Percentiles rank a stretch among this genome's conserved stretches.
Conservation (phyloP, 345 rosid genomes). For the Murraya paniculata region DNA sequence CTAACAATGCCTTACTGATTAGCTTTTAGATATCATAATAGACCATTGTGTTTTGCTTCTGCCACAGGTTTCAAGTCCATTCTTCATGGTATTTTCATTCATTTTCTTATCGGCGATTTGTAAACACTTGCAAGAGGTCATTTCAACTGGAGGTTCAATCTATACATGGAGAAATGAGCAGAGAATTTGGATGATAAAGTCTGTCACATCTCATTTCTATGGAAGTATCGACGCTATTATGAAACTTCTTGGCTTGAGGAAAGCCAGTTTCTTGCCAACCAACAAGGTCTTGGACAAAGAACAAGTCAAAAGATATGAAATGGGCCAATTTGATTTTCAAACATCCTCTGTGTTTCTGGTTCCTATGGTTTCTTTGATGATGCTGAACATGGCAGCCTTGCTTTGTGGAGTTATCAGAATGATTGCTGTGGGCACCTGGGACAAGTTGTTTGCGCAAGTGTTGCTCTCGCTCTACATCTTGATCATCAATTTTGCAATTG, state of each 20-base stretch:
- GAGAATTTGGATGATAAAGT: background rate
- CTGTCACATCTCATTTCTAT: background rate
- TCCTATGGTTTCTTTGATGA: conserved; percentile 10
- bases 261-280: background rate
- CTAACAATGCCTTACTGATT: background rate
- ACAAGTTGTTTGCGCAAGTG: conserved; percentile 24
- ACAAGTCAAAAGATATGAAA: background rate
- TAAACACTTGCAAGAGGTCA: conserved; percentile 28
- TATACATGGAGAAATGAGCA: conserved; percentile 14
- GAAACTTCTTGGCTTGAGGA: background rate
- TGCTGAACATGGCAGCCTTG: conserved; percentile 18
- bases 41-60: background rate
- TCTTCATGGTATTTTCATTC: conserved; percentile 20
- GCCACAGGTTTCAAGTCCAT: conserved; percentile 30
- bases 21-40: too few relatives aligned
- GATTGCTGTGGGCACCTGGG: conserved; percentile 18
- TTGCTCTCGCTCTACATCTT: conserved; percentile 31
- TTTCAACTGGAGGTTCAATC: conserved; percentile 22
- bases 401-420: conserved; percentile 27
- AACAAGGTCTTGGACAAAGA: conserved; percentile 12
- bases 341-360: background rate
- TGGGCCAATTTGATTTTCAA: conserved; percentile 5
- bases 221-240: background rate
- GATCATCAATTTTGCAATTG: conserved; percentile 24
- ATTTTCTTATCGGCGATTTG: conserved; percentile 25